These are phyloP conservation scores for Boletus tomentosulus DNA, from an alignment of 768 basidiomycete species.

Conservation along the genomic window DNA sequence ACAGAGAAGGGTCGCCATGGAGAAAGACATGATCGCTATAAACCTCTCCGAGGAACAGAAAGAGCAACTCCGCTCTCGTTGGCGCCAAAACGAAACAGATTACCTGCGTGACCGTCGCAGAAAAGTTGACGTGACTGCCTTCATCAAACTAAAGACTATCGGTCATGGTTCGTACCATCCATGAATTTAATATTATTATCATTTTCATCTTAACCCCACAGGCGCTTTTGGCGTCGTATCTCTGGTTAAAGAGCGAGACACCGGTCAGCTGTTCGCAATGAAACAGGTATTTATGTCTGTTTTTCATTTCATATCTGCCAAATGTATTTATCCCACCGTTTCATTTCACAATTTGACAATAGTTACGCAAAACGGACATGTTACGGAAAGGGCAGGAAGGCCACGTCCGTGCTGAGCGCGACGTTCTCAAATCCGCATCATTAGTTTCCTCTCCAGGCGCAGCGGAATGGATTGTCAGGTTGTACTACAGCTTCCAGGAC, in stretches of 20 bases:
- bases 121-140: constrained; percentile 81
- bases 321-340: constrained; percentile 23
- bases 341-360: constrained; percentile 23
- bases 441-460: constrained; percentile 67
- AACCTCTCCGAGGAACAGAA: constrained; percentile 67
- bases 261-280: constrained; percentile 88
- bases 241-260: constrained; percentile 77
- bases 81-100: constrained; percentile 86
- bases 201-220: constrained; percentile 34
- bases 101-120: constrained; percentile 81
- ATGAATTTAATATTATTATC: constrained; percentile 24
- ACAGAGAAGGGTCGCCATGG: constrained; percentile 80
- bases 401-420: constrained; percentile 93
- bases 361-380: constrained; percentile 90
- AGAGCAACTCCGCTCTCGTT: constrained; percentile 63
- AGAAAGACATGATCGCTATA: constrained; percentile 79
- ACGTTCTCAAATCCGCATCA: constrained; percentile 88
- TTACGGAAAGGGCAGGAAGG: constrained; percentile 96
- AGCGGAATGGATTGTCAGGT: constrained; percentile 90
- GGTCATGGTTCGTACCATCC: constrained; percentile 67
- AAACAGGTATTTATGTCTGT: constrained; percentile 66
- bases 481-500: constrained; percentile 95
- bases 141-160: constrained; percentile 88
- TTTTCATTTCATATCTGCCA: constrained; percentile 24
- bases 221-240: constrained; percentile 97